A percentile compares a stretch with the other conserved stretches of the same genome.
Evolutionary conservation across 176 grass and related monocot genomes (phyloP).

Genomic region (Hordeum vulgare): MorexV3_pseudomolecules_assembly NC_058519.1:131191093-131191592

Average conservation of each 20-base stretch:
- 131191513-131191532: no score
- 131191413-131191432: background rate
- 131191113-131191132: background rate
- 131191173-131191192: background rate
- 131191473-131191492: no score
- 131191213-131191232: background rate
- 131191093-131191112: background rate
- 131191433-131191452: background rate
- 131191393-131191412: background rate
- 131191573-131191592: background rate
- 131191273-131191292: background rate
- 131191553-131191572: no score
- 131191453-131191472: background rate
- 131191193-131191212: background rate
- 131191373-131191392: slow-evolving; percentile 15
- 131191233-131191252: background rate
- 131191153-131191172: background rate
- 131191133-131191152: background rate
- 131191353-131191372: background rate
- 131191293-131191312: slow-evolving; percentile 15
- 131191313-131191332: background rate
- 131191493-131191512: no score
- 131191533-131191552: no score
- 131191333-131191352: background rate
- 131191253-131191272: background rate